These are phyloP conservation scores for Acanthamoeba healyi DNA, from an alignment of 208 protist species.

Conservation along the genomic window DNA sequence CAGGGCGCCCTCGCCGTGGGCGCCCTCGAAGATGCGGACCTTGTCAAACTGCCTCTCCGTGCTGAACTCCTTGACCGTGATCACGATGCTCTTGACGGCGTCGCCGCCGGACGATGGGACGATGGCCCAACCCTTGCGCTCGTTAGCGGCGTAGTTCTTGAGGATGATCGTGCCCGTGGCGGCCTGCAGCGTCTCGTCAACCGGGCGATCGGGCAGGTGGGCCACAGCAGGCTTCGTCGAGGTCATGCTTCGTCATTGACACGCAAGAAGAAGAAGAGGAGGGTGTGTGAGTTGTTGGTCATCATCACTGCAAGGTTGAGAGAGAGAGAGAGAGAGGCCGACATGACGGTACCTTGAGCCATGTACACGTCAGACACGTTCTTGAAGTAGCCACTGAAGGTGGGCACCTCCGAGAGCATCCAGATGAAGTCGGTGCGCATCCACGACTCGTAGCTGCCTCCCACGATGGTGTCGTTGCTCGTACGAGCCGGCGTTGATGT, in stretches of 20 bases:
- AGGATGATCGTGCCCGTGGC: not conserved
- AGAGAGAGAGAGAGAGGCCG: not conserved
- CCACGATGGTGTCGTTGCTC: slow-evolving; percentile 43
- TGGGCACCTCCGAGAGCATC: not conserved
- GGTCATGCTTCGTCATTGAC: not conserved
- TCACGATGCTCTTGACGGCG: not conserved
- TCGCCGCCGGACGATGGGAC: not conserved
- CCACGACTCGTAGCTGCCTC: slow-evolving; percentile 41
- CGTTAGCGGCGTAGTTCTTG: slow-evolving; percentile 35
- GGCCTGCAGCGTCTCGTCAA: not conserved
- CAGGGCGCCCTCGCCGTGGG: slow-evolving; percentile 30
- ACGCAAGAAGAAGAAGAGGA: too few species aligned
- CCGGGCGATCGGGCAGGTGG: not conserved
- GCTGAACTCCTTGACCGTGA: slow-evolving; percentile 29
- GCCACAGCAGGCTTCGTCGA: not conserved
- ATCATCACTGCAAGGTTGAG: not conserved
- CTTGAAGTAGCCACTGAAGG: slow-evolving; percentile 61
- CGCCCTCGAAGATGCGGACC: slow-evolving; percentile 28
- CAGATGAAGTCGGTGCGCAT: slow-evolving; percentile 42
- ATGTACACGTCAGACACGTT: not conserved
- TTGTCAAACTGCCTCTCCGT: slow-evolving; percentile 45
- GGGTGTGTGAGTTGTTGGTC: not conserved
- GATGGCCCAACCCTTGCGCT: slow-evolving; percentile 6
- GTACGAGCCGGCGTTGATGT: slow-evolving; percentile 14
- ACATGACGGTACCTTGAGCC: not conserved